A percentile compares a stretch with the other conserved stretches of the same genome.
Evolutionary conservation across 805 yeast genomes (phyloP).

Genomic region (Wickerhamomyces bovis): DNA sequence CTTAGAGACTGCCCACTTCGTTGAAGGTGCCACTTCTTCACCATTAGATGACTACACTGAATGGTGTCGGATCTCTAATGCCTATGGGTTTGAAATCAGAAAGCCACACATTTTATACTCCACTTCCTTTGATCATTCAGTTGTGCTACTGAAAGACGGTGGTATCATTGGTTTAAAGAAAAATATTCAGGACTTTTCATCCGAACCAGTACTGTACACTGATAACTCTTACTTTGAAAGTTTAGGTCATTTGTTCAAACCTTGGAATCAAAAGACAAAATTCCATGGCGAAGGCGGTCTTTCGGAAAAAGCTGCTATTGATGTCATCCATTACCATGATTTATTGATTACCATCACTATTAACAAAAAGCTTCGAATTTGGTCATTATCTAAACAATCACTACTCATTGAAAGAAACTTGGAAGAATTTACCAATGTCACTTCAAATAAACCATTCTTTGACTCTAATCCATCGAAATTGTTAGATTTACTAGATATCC

Average conservation of each 20-base stretch:
- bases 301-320: slow-evolving; percentile 30
- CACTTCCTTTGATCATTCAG: slow-evolving; percentile 36
- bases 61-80: slow-evolving; percentile 67
- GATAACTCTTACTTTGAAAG: slow-evolving; percentile 44
- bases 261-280: slow-evolving; percentile 20
- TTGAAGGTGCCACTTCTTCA: slow-evolving; percentile 9
- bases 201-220: slow-evolving; percentile 45
- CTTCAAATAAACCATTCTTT: slow-evolving; percentile 21
- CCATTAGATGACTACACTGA: slow-evolving; percentile 20
- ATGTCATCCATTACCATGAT: slow-evolving; percentile 21
- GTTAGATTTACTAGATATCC: slow-evolving; percentile 16
- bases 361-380: slow-evolving; percentile 47
- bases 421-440: slow-evolving; percentile 8
- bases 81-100: slow-evolving; percentile 57
- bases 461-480: slow-evolving; percentile 28
- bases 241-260: slow-evolving; percentile 27
- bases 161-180: slow-evolving; percentile 53
- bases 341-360: slow-evolving; percentile 46
- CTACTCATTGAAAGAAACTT: slow-evolving; percentile 25
- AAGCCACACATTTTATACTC: slow-evolving; percentile 49
- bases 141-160: slow-evolving; percentile 72
- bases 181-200: slow-evolving; percentile 13
- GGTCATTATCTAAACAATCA: slow-evolving; percentile 42
- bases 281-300: slow-evolving; percentile 37
- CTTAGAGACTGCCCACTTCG: slow-evolving; percentile 39